A percentile compares a stretch with the other conserved stretches of the same genome.
Evolutionary conservation across 2,329 filamentous ascomycete species (phyloP).

Genomic region (Colletotrichum sp.): DNA sequence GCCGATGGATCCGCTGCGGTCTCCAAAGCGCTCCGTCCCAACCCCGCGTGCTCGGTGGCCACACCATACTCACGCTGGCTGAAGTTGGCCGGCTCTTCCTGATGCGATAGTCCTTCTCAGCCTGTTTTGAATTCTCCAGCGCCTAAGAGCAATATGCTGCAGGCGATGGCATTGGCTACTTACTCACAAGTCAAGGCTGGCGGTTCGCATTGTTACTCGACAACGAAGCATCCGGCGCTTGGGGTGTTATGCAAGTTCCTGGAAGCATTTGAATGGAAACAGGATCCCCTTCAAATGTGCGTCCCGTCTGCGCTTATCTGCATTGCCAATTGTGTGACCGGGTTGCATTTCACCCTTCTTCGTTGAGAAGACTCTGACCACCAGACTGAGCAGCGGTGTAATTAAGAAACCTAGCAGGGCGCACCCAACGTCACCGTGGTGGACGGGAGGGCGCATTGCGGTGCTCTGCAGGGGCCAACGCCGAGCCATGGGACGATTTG

Average conservation of each 20-base stretch:
- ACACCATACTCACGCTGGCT: not conserved
- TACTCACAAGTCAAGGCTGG: not conserved
- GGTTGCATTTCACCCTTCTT: not conserved
- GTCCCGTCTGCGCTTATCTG: not conserved
- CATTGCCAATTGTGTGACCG: not conserved
- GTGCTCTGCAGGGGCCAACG: slow-evolving; percentile 3
- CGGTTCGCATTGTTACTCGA: not conserved
- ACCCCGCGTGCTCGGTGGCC: not conserved
- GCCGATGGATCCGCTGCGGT: not conserved
- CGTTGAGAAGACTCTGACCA: not conserved
- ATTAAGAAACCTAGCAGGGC: not conserved
- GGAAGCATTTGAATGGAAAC: not conserved
- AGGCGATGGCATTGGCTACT: not conserved
- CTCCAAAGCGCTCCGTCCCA: not conserved
- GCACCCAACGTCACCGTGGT: not conserved
- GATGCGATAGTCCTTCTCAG: not conserved
- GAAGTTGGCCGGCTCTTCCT: not conserved
- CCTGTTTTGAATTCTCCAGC: not conserved
- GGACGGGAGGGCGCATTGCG: not conserved
- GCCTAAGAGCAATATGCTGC: not conserved
- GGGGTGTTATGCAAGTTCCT: not conserved
- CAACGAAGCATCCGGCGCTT: not conserved
- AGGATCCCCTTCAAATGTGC: not conserved
- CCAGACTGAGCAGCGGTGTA: not conserved
- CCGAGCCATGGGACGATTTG: slow-evolving; percentile 15